phyloP scores from a whole-genome alignment of 768 basidiomycete genomes.

The Lactarius hatsudake region DNA sequence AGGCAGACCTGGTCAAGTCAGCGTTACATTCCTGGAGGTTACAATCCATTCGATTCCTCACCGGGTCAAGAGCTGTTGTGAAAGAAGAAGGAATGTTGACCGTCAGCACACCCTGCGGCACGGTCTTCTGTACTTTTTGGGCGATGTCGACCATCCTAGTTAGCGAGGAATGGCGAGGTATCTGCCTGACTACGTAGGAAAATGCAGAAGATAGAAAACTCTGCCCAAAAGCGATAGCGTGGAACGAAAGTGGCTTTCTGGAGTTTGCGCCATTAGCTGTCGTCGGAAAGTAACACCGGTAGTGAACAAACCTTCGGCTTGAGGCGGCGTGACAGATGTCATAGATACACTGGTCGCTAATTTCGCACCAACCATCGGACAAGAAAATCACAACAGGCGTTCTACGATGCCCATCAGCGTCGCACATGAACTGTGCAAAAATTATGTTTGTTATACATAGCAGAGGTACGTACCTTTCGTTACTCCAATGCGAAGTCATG shows the following conservation, averaged over 20 bases:
- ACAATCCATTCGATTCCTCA: conserved; percentile 28
- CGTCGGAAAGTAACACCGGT: neutral
- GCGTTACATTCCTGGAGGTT: neutral
- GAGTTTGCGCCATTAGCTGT: neutral
- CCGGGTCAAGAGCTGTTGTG: conserved; percentile 50
- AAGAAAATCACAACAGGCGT: conserved; percentile 54
- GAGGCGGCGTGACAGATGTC: conserved; percentile 43
- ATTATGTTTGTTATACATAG: no score
- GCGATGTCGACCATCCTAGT: conserved; percentile 52
- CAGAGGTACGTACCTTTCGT: conserved; percentile 39
- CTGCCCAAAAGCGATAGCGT: conserved; percentile 53
- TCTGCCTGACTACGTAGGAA: neutral
- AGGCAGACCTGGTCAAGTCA: conserved; percentile 42
- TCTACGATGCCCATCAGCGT: conserved; percentile 32
- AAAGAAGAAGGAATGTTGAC: conserved; percentile 43
- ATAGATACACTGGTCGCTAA: conserved; percentile 39
- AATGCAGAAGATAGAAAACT: conserved; percentile 13
- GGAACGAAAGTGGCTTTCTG: conserved; percentile 55
- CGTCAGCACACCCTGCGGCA: conserved; percentile 39
- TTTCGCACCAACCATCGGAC: conserved; percentile 50
- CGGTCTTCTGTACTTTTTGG: conserved; percentile 42
- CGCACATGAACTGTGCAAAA: no score
- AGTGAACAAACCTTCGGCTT: conserved; percentile 40
- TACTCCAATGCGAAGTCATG: conserved; percentile 50
- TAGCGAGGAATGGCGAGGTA: conserved; percentile 19